A percentile compares a stretch with the other conserved stretches of the same genome.
These are phyloP conservation scores for Mucor saturninus DNA, from an alignment of 371 early-diverging fungal species.

Conservation along the genomic window DNA sequence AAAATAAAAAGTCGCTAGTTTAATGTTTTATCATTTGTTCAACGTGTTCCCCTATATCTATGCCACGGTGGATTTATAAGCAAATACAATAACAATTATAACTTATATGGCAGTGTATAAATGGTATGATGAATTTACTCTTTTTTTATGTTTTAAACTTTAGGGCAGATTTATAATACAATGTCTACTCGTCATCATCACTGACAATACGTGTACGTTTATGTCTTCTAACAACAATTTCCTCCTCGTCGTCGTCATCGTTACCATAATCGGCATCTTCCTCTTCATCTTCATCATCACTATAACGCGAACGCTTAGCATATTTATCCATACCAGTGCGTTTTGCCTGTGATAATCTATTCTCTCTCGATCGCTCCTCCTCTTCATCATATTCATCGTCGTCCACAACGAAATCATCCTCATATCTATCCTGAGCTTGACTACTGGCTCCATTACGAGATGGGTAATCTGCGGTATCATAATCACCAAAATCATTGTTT, in stretches of 20 bases:
- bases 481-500: constrained; percentile 28
- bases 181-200: constrained; percentile 35
- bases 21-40: too few relatives aligned
- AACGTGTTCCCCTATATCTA: too few relatives aligned
- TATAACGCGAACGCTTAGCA: constrained; percentile 19
- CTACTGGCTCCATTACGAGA: constrained; percentile 6
- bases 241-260: constrained; percentile 42
- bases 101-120: too few relatives aligned
- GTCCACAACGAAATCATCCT: constrained; percentile 53
- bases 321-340: constrained; percentile 36
- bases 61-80: too few relatives aligned
- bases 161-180: too few relatives aligned
- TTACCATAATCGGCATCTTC: constrained; percentile 35
- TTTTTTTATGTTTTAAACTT: too few relatives aligned
- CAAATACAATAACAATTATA: too few relatives aligned
- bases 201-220: constrained; percentile 34
- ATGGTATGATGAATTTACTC: too few relatives aligned
- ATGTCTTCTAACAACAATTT: constrained; percentile 33
- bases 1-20: too few relatives aligned
- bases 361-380: constrained; percentile 39
- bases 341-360: constrained; percentile 36
- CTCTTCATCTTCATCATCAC: constrained; percentile 44
- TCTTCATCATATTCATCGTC: constrained; percentile 50
- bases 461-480: constrained; percentile 26
- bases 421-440: constrained; percentile 40